Evolutionary conservation across 768 basidiomycete species (phyloP).

Genomic region (Pulveroboletus sp.): DNA sequence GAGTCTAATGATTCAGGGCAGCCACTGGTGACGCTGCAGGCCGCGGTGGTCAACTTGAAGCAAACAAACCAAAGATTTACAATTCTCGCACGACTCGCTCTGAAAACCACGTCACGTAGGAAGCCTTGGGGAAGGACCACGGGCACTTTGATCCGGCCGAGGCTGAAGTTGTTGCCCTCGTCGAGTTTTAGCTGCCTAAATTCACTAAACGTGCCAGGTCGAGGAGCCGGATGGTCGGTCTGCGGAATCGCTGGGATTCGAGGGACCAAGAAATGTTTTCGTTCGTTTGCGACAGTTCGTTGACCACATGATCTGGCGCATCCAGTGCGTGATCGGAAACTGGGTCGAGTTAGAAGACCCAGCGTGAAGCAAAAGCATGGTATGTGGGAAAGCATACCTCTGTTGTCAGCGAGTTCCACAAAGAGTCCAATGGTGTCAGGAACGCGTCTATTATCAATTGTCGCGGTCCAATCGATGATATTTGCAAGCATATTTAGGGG

Average conservation of each 20-base stretch:
- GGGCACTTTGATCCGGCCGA: conserved; percentile 18
- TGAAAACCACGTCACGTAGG: conserved; percentile 10
- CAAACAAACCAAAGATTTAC: too few species aligned
- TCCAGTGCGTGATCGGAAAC: background rate
- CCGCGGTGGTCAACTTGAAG: too few species aligned
- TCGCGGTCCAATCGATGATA: conserved; percentile 15
- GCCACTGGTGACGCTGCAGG: too few species aligned
- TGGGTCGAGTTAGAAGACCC: background rate
- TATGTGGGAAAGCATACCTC: background rate
- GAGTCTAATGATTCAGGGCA: too few species aligned
- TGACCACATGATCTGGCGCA: conserved; percentile 4
- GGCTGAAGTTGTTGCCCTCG: background rate
- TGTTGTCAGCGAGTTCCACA: conserved; percentile 5
- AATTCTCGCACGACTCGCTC: conserved; percentile 12
- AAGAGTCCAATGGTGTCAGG: conserved; percentile 11
- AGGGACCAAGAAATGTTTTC: background rate
- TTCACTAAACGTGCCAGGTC: conserved; percentile 18
- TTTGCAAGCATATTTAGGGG: background rate
- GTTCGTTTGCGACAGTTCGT: background rate
- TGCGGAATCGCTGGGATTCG: background rate
- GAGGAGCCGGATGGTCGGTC: conserved; percentile 13
- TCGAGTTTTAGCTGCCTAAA: conserved; percentile 18
- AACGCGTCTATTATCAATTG: conserved; percentile 11
- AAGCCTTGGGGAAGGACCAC: conserved; percentile 11
- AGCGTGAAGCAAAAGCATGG: too few species aligned